Base-by-base conservation (phyloP, 1,284 basidiomycete genomes). In the Schizophyllum commune region DNA sequence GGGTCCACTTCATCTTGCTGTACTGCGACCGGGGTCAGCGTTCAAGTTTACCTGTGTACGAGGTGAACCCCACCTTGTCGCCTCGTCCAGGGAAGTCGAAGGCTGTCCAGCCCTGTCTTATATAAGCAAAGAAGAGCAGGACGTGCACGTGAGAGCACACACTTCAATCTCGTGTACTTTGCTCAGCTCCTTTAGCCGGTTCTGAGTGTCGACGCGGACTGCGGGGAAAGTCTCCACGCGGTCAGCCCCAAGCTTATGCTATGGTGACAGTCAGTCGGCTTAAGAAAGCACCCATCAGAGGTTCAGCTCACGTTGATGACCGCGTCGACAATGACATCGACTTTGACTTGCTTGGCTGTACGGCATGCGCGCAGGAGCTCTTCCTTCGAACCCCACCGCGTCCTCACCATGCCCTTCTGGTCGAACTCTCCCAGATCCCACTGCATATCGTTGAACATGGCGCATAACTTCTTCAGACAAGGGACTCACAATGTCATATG, bases 371-470 rank as follows among this genome's bases (percentile, higher is more conserved):
- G 70, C 1, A 94, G 70, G 20, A 96, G 82, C 67, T 98, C 88
- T 55, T 93, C 84, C 67, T 89, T 90, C 13, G 88, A 90, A 19
- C 96, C 96, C 92, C 94, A 98, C 65, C 95, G 84, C n/a, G 95
- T 98, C 8, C 79, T 73, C 58, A 84, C 74, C n/a, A 82, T 76
- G 11, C 89, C 91, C 72, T 94, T 96, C 72, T 92, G 90, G 58
- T 93, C 76, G 67, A 97, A 98, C 77, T 98, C 95, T 56, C 96
- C 96, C 9, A 98, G 76, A 71, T 95, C 93, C 90, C 91, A 94
- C 83, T 93, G 62, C 21, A 57, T 56, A 27, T n/a, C 59, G 22
- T 22, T 52, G 52, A 58, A 5, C 27, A 57, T 60, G 62, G 5
- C 55, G 33, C 32, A 17, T 27, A 52, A 7, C 7, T 32, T 52